A percentile compares a stretch with the other conserved stretches of the same genome.
Evolutionary conservation across 139 green algal species (phyloP).

Genomic region (Chlamydomonas schloesseri): DNA sequence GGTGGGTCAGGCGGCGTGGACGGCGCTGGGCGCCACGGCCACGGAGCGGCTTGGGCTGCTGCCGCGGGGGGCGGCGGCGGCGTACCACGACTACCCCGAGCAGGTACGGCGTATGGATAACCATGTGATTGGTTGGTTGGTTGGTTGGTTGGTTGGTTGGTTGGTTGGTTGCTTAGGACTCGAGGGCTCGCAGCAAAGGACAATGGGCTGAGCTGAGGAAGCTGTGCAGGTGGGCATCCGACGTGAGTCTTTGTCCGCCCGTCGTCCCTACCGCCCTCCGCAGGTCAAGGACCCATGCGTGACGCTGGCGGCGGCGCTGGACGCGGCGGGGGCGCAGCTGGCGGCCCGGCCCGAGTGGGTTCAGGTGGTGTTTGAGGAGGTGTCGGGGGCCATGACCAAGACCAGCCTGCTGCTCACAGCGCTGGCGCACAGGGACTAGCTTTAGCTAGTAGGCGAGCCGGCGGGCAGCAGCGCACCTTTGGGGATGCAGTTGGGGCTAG

Average conservation of each 20-base stretch:
- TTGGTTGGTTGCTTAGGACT: no score
- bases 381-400: constrained; percentile 38
- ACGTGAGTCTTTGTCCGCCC: no score
- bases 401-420: constrained; percentile 10
- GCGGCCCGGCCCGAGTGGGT: background rate
- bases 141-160: no score
- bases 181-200: no score
- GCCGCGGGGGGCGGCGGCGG: constrained; percentile 15
- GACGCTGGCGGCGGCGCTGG: constrained; percentile 23
- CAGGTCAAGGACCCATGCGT: constrained; percentile 25
- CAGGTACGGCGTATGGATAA: no score
- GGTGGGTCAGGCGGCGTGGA: background rate
- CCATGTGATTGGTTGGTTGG: no score
- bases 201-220: no score
- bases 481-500: no score
- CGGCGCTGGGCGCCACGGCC: constrained; percentile 13
- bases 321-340: constrained; percentile 17
- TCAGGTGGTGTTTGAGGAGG: constrained; percentile 35
- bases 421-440: constrained; percentile 28
- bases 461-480: no score
- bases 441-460: no score
- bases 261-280: no score
- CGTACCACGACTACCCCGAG: constrained; percentile 39
- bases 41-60: constrained; percentile 37
- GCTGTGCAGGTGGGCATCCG: no score